Percentiles rank a stretch among this genome's conserved stretches.
Evolutionary conservation across 1,139 yeast genomes (phyloP).

Genomic region (Yamadazyma sp.): DNA sequence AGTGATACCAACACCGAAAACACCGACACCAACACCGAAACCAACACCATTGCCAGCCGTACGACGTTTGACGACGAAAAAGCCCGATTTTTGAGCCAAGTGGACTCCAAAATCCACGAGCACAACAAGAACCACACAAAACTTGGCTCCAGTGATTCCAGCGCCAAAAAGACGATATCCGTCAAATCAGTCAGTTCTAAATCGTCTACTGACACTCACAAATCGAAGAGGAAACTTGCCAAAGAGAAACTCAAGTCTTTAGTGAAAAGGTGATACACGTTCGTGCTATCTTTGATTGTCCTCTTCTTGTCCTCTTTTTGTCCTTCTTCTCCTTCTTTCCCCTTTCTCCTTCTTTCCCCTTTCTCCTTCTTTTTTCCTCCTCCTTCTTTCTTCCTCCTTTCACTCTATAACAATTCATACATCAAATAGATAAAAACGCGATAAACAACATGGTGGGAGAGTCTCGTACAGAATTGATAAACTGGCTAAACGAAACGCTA

Average conservation of each 20-base stretch:
- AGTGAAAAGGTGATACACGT: slow-evolving; percentile 1
- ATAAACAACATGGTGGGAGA: slow-evolving; percentile 49
- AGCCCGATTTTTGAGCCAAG: slow-evolving; percentile 9
- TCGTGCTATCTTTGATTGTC: no score
- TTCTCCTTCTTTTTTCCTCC: no score
- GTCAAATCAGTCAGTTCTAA: slow-evolving; percentile 2
- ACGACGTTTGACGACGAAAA: slow-evolving; percentile 8
- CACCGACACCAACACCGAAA: not conserved
- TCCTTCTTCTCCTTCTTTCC: no score
- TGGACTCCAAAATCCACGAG: slow-evolving; percentile 8
- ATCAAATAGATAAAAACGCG: no score
- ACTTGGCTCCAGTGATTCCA: slow-evolving; percentile 4
- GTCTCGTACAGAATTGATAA: slow-evolving; percentile 78
- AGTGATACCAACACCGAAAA: not conserved
- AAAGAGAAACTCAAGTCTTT: slow-evolving; percentile 1
- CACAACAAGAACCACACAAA: not conserved
- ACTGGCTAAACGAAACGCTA: slow-evolving; percentile 79
- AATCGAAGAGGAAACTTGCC: not conserved
- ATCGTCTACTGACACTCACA: not conserved
- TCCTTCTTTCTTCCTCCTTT: no score
- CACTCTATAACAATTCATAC: no score
- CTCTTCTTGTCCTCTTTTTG: not conserved
- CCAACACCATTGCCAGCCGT: not conserved
- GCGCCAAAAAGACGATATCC: slow-evolving; percentile 4
- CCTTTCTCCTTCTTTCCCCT: no score